Evolutionary conservation across 768 basidiomycete species (phyloP), one percentile per base, ranked within the genome.

Genomic region (Coprinopsis sp.): DNA sequence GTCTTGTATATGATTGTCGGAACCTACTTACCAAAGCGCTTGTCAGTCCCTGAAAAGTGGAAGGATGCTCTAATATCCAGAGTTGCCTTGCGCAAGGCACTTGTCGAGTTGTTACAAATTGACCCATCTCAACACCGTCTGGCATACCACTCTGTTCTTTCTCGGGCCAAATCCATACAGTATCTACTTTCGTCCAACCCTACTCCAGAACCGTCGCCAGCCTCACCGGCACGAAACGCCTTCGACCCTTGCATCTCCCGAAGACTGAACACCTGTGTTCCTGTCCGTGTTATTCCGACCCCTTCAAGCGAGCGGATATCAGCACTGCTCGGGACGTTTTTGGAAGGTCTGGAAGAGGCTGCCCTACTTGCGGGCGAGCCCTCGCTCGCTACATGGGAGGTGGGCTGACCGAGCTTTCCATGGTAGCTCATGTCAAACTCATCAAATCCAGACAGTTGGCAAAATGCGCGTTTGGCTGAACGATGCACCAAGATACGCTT

Each of bases 211-310:
- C 74, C 70, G 3, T 51, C 49, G 0, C 56, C 65, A 4, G 59
- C 64, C 18, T 85, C 87, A 3, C 66, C 71, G 0, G 80, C 77
- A 0, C 61, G 58, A 14, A 63, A 71, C 2, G 78, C 77, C 1
- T 86, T 90, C 38, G 85, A 90, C 54, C 79, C 84, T 0, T 69
- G 74, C 42, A 76, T 87, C 37, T 74, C 79, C 2, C 79, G 87
- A n/a, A 70, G 73, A 22, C 68, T 91, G 2, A 79, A 78, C 37
- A 82, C 79, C 24, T 78, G 77, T 46, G 77, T 86, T 53, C 88
- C 88, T 0, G 74, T 86, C 16, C 78, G 83, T n/a, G 64, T 79
- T 4, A 64, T 87, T 7, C 64, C 69, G 21, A 56, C 82, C 1
- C 78, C 79, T 0, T 54, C 73, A 4, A 64, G 73, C 37, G 65